Conservation (phyloP, 768 basidiomycete genomes). For the Serpula lacrymans region DNA sequence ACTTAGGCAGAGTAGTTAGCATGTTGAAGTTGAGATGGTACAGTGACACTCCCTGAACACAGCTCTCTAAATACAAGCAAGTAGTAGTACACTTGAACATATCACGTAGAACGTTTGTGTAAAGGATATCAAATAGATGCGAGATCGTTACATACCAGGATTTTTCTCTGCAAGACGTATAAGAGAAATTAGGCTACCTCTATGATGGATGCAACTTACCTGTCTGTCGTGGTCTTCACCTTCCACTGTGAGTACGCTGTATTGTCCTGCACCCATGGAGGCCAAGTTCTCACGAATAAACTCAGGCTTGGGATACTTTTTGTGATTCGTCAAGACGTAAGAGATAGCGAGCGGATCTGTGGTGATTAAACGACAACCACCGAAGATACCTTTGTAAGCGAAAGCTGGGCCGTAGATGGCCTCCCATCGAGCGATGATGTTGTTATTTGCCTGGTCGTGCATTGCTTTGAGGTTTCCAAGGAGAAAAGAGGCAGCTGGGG, state of each 20-base stretch:
- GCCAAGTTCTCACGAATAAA: constrained; percentile 50
- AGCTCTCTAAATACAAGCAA: too few species aligned
- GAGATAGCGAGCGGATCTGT: constrained; percentile 55
- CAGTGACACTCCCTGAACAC: too few species aligned
- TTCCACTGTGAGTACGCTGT: constrained; percentile 50
- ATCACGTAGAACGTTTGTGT: background rate
- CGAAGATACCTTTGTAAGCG: constrained; percentile 50
- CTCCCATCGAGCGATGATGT: constrained; percentile 45
- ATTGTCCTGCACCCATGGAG: constrained; percentile 46
- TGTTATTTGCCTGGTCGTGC: constrained; percentile 57
- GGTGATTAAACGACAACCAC: constrained; percentile 52
- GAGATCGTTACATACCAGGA: constrained; percentile 32
- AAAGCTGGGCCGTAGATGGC: constrained; percentile 45
- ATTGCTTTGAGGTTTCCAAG: constrained; percentile 51
- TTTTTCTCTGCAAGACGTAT: constrained; percentile 37
- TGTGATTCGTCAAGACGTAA: constrained; percentile 54
- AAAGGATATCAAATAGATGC: background rate
- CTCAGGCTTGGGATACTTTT: constrained; percentile 61
- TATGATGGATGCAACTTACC: constrained; percentile 24
- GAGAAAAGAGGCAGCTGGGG: constrained; percentile 44
- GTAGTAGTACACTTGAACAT: background rate
- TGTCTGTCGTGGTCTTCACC: constrained; percentile 57
- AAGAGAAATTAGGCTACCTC: constrained; percentile 3
- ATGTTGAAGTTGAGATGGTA: too few species aligned
- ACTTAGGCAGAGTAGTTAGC: constrained; percentile 1